Evolutionary conservation across 225 moss, liverwort and hornwort genomes (phyloP).

Genomic region (Polytrichum commune): DNA sequence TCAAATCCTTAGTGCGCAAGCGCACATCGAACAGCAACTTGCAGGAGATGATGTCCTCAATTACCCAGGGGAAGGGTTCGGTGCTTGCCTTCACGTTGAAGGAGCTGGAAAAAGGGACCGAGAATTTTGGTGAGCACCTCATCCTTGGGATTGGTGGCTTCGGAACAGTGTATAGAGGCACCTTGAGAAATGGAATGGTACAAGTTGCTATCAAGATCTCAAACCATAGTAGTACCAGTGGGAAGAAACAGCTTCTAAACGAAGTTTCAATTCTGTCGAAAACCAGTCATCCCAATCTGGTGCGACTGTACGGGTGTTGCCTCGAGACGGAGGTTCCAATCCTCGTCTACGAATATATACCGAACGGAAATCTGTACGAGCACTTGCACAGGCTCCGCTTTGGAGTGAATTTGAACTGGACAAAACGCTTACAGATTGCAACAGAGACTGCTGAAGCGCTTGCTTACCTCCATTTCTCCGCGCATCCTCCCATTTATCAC

Average conservation of each 20-base stretch:
- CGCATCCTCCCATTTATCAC: slow-evolving; percentile 84
- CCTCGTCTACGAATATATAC: slow-evolving; percentile 86
- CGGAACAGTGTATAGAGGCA: slow-evolving; percentile 88
- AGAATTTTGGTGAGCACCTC: slow-evolving; percentile 69
- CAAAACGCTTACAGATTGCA: slow-evolving; percentile 67
- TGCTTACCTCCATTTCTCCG: slow-evolving; percentile 73
- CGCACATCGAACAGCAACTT: slow-evolving; percentile 36
- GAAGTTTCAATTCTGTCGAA: slow-evolving; percentile 83
- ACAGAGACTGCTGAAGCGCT: slow-evolving; percentile 77
- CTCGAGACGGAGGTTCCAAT: slow-evolving; percentile 70
- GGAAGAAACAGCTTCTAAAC: slow-evolving; percentile 79
- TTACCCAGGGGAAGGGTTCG: slow-evolving; percentile 35
- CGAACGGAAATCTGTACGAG: slow-evolving; percentile 78
- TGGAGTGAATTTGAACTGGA: slow-evolving; percentile 60
- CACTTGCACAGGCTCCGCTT: slow-evolving; percentile 62
- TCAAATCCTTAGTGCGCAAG: slow-evolving; percentile 23
- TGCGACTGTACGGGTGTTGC: slow-evolving; percentile 79
- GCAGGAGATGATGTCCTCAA: slow-evolving; percentile 45
- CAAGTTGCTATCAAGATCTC: slow-evolving; percentile 88
- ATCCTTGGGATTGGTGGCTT: slow-evolving; percentile 86
- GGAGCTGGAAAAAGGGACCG: slow-evolving; percentile 72
- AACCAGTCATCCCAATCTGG: slow-evolving; percentile 72
- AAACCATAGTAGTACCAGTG: slow-evolving; percentile 73
- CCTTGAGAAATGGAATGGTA: slow-evolving; percentile 56
- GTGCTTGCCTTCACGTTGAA: slow-evolving; percentile 60